Evolutionary conservation across 768 basidiomycete genomes (phyloP).

Genomic region (Hirschioporus abietinus): DNA sequence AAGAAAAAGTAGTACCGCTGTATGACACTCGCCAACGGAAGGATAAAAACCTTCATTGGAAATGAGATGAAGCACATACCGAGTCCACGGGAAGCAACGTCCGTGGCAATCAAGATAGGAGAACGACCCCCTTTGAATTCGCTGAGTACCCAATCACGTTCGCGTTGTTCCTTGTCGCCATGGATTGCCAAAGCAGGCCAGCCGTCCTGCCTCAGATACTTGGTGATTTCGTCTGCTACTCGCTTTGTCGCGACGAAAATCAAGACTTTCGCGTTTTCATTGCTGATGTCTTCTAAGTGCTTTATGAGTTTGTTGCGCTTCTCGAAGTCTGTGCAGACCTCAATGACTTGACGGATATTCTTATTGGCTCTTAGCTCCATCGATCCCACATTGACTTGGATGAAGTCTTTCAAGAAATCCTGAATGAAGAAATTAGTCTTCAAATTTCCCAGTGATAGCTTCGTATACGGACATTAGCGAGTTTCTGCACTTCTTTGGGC

Average conservation of each 20-base stretch:
- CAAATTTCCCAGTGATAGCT: neutral
- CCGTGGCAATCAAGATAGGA: conserved; percentile 47
- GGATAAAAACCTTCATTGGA: conserved; percentile 2
- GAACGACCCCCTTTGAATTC: conserved; percentile 48
- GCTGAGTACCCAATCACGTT: conserved; percentile 48
- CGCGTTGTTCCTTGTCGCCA: conserved; percentile 48
- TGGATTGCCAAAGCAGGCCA: conserved; percentile 53
- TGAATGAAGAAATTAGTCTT: conserved; percentile 5
- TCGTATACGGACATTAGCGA: conserved; percentile 27
- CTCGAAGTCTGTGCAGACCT: conserved; percentile 44
- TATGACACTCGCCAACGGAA: neutral
- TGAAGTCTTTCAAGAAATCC: conserved; percentile 45
- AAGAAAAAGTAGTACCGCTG: neutral
- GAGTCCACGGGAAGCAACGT: conserved; percentile 48
- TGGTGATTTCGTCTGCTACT: conserved; percentile 49
- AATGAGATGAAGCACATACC: conserved; percentile 31
- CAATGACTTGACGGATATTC: conserved; percentile 46
- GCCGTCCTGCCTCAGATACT: conserved; percentile 44
- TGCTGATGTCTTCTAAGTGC: conserved; percentile 45
- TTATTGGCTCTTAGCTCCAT: conserved; percentile 48
- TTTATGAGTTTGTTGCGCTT: conserved; percentile 47
- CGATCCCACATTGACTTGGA: conserved; percentile 51
- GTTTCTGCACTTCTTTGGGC: conserved; percentile 52
- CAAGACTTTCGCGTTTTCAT: conserved; percentile 48
- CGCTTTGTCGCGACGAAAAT: conserved; percentile 51